Conservation (phyloP, 192 early-diverging fungal species). For the Entomortierella chlamydospora region DNA sequence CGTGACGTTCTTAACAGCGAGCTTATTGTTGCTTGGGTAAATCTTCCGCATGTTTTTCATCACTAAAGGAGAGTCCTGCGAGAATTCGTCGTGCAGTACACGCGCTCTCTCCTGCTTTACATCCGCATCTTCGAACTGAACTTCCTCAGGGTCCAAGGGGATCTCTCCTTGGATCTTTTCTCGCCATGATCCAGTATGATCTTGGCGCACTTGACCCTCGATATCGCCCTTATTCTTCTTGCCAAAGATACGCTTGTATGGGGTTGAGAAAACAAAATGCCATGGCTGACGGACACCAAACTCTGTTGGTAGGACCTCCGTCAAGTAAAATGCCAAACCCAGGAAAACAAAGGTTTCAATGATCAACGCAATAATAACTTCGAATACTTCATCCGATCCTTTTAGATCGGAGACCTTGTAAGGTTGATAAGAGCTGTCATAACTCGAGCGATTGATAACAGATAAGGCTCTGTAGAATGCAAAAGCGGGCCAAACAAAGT, state of each 20-base stretch:
- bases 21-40: conserved; percentile 64
- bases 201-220: conserved; percentile 32
- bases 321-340: conserved; percentile 57
- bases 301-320: conserved; percentile 68
- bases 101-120: conserved; percentile 70
- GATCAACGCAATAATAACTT: conserved; percentile 67
- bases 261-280: conserved; percentile 65
- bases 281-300: conserved; percentile 73
- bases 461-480: conserved; percentile 72
- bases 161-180: conserved; percentile 49
- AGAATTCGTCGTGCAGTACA: conserved; percentile 55
- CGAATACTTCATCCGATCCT: conserved; percentile 65
- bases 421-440: conserved; percentile 51
- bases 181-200: conserved; percentile 16
- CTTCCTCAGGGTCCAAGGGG: conserved; percentile 54
- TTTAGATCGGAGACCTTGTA: conserved; percentile 66
- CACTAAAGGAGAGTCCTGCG: conserved; percentile 62
- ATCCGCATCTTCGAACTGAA: conserved; percentile 70
- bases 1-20: conserved; percentile 76
- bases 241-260: conserved; percentile 44
- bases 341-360: conserved; percentile 62
- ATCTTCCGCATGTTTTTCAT: conserved; percentile 69
- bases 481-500: conserved; percentile 80
- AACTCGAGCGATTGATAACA: conserved; percentile 65
- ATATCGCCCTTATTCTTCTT: conserved; percentile 28